Evolutionary conservation across 768 basidiomycete species (phyloP).

Genomic region (Imleria badia): DNA sequence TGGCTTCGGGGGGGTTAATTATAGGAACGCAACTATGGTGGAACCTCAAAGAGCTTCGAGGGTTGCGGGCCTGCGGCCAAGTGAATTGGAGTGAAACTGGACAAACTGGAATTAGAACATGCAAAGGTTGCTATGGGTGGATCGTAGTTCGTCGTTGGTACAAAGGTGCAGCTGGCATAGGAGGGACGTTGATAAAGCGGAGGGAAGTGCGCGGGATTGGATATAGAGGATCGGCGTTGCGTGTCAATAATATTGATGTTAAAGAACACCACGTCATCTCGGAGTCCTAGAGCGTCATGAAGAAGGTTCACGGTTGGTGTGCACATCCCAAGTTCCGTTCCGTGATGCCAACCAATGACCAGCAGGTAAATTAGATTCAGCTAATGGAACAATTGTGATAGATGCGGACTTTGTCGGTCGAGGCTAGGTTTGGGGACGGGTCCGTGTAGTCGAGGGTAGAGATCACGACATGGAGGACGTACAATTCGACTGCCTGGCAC

Average conservation of each 20-base stretch:
- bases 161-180: background rate
- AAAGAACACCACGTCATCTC: constrained; percentile 5
- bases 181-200: constrained; percentile 5
- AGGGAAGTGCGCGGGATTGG: background rate
- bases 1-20: constrained; percentile 2
- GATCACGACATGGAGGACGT: background rate
- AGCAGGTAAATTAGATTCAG: background rate
- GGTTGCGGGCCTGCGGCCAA: background rate
- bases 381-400: background rate
- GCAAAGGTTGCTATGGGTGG: background rate
- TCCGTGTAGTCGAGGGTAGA: background rate
- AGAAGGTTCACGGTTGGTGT: background rate
- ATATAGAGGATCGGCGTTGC: constrained; percentile 7
- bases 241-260: background rate
- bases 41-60: background rate
- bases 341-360: background rate
- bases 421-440: background rate
- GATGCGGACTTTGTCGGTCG: background rate
- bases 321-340: background rate
- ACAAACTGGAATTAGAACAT: background rate
- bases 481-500: background rate
- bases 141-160: background rate
- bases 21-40: constrained; percentile 2
- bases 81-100: background rate
- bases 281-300: background rate